A percentile compares a stretch with the other conserved stretches of the same genome.
phyloP scores from a whole-genome alignment of 2,329 filamentous ascomycete species.

The Pyrenophora tritici-repentis region DNA sequence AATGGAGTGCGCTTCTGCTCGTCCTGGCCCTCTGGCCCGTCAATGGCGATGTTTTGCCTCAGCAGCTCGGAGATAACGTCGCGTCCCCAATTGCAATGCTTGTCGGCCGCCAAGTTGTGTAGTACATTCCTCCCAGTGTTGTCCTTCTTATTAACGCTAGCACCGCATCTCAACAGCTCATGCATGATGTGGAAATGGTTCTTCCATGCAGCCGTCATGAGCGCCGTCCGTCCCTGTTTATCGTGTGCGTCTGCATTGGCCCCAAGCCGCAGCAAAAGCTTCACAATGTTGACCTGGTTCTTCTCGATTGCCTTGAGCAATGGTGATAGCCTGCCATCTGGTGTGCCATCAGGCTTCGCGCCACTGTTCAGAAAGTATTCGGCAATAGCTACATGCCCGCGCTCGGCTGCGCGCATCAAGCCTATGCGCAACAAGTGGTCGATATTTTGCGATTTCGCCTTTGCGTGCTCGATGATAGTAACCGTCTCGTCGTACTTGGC shows the following conservation, averaged over 20 bases:
- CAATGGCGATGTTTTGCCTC: conserved; percentile 47
- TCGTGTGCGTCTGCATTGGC: conserved; percentile 43
- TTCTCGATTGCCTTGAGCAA: conserved; percentile 42
- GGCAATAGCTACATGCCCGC: conserved; percentile 34
- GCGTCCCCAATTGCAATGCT: conserved; percentile 55
- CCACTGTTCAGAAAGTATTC: conserved; percentile 42
- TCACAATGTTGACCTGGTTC: conserved; percentile 37
- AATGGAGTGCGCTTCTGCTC: conserved; percentile 58
- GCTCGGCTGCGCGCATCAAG: conserved; percentile 43
- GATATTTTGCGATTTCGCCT: conserved; percentile 35
- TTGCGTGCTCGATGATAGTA: conserved; percentile 44
- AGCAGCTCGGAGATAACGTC: conserved; percentile 52
- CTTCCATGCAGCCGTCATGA: conserved; percentile 47
- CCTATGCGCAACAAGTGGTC: conserved; percentile 46
- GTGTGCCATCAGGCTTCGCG: conserved; percentile 42
- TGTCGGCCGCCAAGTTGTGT: conserved; percentile 47
- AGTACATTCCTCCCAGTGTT: conserved; percentile 42
- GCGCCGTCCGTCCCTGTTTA: conserved; percentile 44
- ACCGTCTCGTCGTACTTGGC: conserved; percentile 36
- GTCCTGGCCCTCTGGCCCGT: conserved; percentile 49
- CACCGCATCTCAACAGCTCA: conserved; percentile 44
- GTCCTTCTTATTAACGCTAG: conserved; percentile 48
- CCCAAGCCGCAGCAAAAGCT: conserved; percentile 38
- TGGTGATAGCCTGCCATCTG: conserved; percentile 37
- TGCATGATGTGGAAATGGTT: conserved; percentile 43